These are phyloP conservation scores for Kwoniella botswanensis DNA, from an alignment of 768 basidiomycete species.

Conservation along the genomic window DNA sequence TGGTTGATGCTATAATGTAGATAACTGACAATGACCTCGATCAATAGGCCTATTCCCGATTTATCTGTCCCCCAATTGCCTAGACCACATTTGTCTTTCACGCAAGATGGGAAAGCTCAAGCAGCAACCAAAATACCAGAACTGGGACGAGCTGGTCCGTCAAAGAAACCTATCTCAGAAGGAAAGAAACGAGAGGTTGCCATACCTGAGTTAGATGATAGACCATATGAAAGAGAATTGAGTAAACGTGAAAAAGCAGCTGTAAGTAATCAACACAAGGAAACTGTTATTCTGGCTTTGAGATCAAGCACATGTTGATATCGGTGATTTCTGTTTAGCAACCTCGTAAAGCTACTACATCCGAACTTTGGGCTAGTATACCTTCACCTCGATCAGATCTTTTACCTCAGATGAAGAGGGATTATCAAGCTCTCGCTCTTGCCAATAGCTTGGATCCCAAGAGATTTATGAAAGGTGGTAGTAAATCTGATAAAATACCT, in stretches of 20 bases:
- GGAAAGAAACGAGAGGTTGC: constrained; percentile 12
- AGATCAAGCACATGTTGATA: not conserved
- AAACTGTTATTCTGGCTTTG: not conserved
- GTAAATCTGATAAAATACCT: constrained; percentile 46
- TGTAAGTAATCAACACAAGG: constrained; percentile 25
- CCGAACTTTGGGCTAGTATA: constrained; percentile 52
- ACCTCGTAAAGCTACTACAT: constrained; percentile 50
- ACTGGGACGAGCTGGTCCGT: constrained; percentile 27
- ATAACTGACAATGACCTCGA: too few relatives aligned
- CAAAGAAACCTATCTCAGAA: constrained; percentile 7
- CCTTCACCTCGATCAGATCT: constrained; percentile 47
- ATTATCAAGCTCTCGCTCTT: constrained; percentile 56
- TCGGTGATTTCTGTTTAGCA: constrained; percentile 26
- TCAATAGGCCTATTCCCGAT: constrained; percentile 47
- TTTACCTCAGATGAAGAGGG: constrained; percentile 55
- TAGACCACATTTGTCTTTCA: constrained; percentile 32
- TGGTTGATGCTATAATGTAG: not conserved
- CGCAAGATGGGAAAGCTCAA: constrained; percentile 30
- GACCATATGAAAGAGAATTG: constrained; percentile 38
- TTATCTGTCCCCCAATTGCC: constrained; percentile 43
- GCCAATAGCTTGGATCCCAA: constrained; percentile 57
- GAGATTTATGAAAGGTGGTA: constrained; percentile 57
- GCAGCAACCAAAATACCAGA: constrained; percentile 12
- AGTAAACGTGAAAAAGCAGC: constrained; percentile 46
- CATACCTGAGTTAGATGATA: constrained; percentile 39